Conservation (phyloP, 169 alveolate species). For the Plasmodium coatneyi region DNA sequence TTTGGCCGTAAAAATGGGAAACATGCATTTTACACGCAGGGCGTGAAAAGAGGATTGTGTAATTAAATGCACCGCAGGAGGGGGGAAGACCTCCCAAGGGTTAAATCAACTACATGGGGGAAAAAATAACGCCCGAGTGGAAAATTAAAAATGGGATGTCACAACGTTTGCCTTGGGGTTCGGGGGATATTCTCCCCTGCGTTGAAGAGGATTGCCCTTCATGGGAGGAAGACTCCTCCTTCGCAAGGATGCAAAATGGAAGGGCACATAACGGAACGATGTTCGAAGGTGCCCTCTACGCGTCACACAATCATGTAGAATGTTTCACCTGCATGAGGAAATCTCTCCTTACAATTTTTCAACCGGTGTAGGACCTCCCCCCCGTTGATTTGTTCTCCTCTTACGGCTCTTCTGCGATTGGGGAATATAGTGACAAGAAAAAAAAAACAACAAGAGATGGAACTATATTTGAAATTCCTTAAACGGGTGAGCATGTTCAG, state of each 20-base stretch:
- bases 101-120: not conserved
- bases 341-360: not conserved
- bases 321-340: not conserved
- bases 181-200: not conserved
- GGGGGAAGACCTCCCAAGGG: not conserved
- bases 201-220: not conserved
- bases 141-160: not conserved
- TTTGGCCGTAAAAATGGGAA: not conserved
- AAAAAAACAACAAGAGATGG: not conserved
- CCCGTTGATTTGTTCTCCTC: not conserved
- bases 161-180: not conserved
- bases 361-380: not conserved
- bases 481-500: not conserved
- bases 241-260: not conserved
- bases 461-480: too few relatives aligned
- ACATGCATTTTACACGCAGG: not conserved
- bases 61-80: not conserved
- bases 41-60: not conserved
- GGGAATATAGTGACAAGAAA: not conserved
- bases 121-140: not conserved
- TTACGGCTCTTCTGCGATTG: not conserved
- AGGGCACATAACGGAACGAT: not conserved
- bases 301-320: not conserved
- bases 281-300: not conserved
- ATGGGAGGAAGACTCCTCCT: not conserved